These are phyloP conservation scores for Anastatica hierochuntica DNA, from an alignment of 345 rosid species.

Conservation along the genomic window DNA sequence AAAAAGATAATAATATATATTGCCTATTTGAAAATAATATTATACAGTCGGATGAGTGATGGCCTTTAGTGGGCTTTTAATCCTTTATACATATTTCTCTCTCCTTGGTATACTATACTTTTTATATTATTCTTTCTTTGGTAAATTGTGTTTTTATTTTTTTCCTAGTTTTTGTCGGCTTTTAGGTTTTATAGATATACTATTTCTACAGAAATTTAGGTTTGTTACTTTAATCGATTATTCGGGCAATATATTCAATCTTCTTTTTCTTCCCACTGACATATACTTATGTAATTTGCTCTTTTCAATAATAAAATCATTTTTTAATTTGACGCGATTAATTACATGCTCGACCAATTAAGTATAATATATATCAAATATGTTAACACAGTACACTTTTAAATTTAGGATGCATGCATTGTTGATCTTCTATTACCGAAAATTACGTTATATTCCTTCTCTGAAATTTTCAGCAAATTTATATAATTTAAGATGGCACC, in stretches of 20 bases:
- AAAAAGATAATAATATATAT: too few species aligned
- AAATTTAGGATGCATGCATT: too few species aligned
- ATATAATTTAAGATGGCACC: background rate
- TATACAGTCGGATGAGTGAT: constrained; percentile 7
- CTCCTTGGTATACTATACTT: constrained; percentile 12
- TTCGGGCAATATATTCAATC: too few species aligned
- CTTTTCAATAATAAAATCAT: too few species aligned
- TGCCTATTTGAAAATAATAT: background rate
- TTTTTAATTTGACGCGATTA: too few species aligned
- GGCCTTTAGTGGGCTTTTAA: constrained; percentile 16
- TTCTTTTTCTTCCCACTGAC: too few species aligned
- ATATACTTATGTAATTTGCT: too few species aligned
- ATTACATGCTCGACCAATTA: too few species aligned
- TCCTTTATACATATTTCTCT: constrained; percentile 14
- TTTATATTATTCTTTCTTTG: constrained; percentile 14
- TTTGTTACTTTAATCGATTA: background rate
- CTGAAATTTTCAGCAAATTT: background rate
- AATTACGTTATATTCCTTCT: too few species aligned
- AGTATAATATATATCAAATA: too few species aligned
- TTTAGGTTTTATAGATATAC: constrained; percentile 9
- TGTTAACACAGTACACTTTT: too few species aligned
- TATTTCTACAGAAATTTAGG: constrained; percentile 8
- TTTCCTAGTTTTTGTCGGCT: constrained; percentile 23
- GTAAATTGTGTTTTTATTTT: constrained; percentile 5
- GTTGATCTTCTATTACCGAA: too few species aligned